Base-by-base conservation (phyloP, 805 yeast genomes). In the Pichia eremophila region DNA sequence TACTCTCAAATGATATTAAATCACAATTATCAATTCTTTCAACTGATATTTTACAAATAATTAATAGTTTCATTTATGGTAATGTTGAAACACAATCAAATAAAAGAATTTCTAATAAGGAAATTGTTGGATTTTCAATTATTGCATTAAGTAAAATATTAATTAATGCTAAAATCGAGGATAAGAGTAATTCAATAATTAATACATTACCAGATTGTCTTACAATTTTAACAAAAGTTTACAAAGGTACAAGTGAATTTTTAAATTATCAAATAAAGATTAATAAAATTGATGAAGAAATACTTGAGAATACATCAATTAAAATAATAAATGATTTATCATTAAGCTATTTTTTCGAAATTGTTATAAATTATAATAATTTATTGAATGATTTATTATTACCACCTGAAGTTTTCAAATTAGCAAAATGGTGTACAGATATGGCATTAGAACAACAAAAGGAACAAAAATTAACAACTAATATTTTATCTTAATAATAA, bases 371-470 rank as follows among this genome's bases (percentile, higher is more conserved):
- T 54, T 84, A 80, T 61, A 81, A 82, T 58, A 74, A 70, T 39
- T 71, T 78, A 41, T 64, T 85, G 50, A 81, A 81, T 58, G 89
- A 83, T 56, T 73, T 84, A 53, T 71, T 78, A 27, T 66, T 85
- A 40, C 72, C 77, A 45, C 77, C 83, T 4, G 78, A 78, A 42
- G 85, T 84, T 6, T 77, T 78, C 57, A 78, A 77, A 52, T 68
- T 83, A 52, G 87, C 87, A 17, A 81, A 81, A 57, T 79, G 86
- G 81, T 84, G 84, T 28, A 72, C 81, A 47, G 89, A 83, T 54
- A 73, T 73, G 31, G 83, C 83, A 15, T 67, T 77, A 46, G 79
- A 77, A 17, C 78, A 76, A 48, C 70, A 69, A 50, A 54, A 48
- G 45, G 67, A 62, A 46, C 64, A 64, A 46, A 31, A 46, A 36